These are phyloP conservation scores for Trypanosoma caninum DNA, from an alignment of 208 protist species.

Conservation along the genomic window DNA sequence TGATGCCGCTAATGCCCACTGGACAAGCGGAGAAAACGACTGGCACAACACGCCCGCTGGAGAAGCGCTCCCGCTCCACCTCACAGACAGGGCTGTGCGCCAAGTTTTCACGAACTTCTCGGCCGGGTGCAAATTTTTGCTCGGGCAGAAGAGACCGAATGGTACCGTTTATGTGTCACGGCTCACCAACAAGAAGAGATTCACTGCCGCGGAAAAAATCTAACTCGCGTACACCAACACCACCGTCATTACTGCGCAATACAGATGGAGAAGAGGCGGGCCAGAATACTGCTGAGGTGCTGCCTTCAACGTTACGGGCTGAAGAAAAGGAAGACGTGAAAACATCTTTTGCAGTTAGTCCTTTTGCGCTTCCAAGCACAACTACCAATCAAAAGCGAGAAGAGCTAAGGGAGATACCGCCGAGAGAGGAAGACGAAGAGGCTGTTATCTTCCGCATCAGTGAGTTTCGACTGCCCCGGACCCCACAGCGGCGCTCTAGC, in stretches of 20 bases:
- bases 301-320: neutral
- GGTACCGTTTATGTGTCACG: slow-evolving; percentile 15
- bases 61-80: slow-evolving; percentile 7
- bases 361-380: slow-evolving; percentile 4
- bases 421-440: slow-evolving; percentile 2
- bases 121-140: neutral
- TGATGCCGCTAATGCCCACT: slow-evolving; percentile 1
- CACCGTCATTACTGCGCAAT: neutral
- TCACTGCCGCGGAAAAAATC: neutral
- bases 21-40: neutral
- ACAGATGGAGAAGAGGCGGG: neutral
- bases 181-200: slow-evolving; percentile 2
- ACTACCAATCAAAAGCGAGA: neutral
- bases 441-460: slow-evolving; percentile 13
- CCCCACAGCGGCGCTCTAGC: slow-evolving; percentile 9
- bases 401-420: neutral
- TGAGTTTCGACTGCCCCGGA: slow-evolving; percentile 23
- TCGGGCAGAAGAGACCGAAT: neutral
- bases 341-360: neutral
- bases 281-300: neutral
- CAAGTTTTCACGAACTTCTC: neutral
- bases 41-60: neutral
- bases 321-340: neutral
- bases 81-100: neutral
- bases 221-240: slow-evolving; percentile 6